Evolutionary conservation across 352 stramenopile species (phyloP), one percentile per base, ranked within the genome.

Genomic region (Nothophytophthora sp.): DNA sequence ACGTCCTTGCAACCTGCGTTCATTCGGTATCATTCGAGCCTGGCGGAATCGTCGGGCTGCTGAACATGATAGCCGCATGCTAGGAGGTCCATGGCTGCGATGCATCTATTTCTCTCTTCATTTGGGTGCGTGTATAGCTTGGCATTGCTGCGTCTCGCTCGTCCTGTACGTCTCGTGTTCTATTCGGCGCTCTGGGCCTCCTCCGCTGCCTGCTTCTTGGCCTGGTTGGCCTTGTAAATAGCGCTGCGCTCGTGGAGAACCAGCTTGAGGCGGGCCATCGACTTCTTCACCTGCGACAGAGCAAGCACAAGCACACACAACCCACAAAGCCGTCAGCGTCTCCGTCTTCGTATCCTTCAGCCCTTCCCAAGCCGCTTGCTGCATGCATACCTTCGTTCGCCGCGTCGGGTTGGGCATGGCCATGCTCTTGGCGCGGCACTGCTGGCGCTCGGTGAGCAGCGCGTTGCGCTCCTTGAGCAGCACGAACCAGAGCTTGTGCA

Each of bases 401-500:
- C 89, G 82, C 53, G 71, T 59, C 1, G 83, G 71, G 70, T 95
- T 90, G 34, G 78, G 76, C 73, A 95, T 88, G 20, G 51, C 41
- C 48, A 94, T 53, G 69, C 88, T 90, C 66, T 90, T 84, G 52
- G 71, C 68, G 49, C 81, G 73, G 50, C 72, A 88, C 32, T 92
- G 73, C 40, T 90, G 77, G 30, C 83, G 76, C 72, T 99, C 96
- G 13, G 97, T 98, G 47, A 99, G 68, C 27, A 99, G 81, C 74
- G 97, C 96, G 60, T 99, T 99, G 52, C 90, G 88, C 74, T 99
- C 97, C 79, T 99, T 99, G 54, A 99, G 96, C 29, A 99, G 73
- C 54, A 99, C 92, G 61, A 93, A 98, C 96, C 96, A 99, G 27
- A 99, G 85, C 76, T 99, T 99, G 80, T 99, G 96, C 44, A 99